phyloP scores from a whole-genome alignment of 371 early-diverging fungal genomes.

The Mucor irregularis region DNA sequence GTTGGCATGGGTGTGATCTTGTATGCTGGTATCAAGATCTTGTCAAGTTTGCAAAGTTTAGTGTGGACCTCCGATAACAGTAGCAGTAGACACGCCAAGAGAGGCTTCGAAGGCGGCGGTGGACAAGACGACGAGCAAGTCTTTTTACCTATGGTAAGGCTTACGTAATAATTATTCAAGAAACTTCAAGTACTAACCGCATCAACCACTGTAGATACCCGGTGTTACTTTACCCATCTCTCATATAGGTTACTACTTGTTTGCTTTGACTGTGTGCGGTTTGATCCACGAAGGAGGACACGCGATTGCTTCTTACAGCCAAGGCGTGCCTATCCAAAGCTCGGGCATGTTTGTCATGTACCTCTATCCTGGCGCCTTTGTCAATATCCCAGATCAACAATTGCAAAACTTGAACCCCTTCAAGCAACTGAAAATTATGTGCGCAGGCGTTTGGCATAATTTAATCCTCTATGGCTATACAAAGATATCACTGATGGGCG shows the following conservation, averaged over 20 bases:
- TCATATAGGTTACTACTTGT: conserved; percentile 70
- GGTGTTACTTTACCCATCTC: conserved; percentile 80
- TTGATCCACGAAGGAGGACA: conserved; percentile 82
- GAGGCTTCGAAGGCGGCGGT: conserved; percentile 11
- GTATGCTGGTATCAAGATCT: conserved; percentile 49
- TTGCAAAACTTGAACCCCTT: conserved; percentile 49
- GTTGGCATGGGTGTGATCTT: conserved; percentile 52
- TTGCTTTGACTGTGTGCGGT: conserved; percentile 67
- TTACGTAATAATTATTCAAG: no score
- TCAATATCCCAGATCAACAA: conserved; percentile 63
- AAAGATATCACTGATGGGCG: conserved; percentile 51
- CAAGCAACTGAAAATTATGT: conserved; percentile 67
- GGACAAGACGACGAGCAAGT: conserved; percentile 54
- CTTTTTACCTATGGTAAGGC: conserved; percentile 60
- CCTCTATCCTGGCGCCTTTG: conserved; percentile 87
- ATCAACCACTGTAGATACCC: conserved; percentile 72
- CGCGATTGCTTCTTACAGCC: conserved; percentile 73
- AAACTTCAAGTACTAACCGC: no score
- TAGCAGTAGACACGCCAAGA: neutral
- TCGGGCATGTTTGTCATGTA: conserved; percentile 75
- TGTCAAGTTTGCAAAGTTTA: conserved; percentile 20
- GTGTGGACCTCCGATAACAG: neutral
- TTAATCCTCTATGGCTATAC: conserved; percentile 52
- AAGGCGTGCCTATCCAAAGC: conserved; percentile 61
- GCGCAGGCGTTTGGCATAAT: conserved; percentile 90